A percentile compares a stretch with the other conserved stretches of the same genome.
Evolutionary conservation across 2,329 filamentous ascomycete genomes (phyloP).

Genomic region (Talaromyces sp.): DNA sequence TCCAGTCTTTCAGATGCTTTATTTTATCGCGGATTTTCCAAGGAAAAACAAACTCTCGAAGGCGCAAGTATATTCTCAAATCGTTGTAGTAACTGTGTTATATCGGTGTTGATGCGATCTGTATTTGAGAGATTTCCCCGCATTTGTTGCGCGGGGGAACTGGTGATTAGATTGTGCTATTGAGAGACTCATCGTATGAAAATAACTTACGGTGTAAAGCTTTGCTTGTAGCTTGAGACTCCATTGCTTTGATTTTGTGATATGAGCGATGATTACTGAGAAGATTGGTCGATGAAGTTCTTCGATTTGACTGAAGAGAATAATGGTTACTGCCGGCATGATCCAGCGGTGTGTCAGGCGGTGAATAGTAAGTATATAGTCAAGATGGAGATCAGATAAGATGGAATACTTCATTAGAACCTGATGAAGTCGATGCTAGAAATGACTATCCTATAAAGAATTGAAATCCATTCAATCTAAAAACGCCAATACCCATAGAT

Average conservation of each 20-base stretch:
- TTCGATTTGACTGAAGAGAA: background rate
- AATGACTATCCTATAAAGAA: background rate
- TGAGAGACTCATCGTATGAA: background rate
- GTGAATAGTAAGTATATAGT: background rate
- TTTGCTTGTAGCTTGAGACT: constrained; percentile 28
- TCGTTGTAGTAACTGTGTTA: constrained; percentile 46
- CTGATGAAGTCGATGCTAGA: background rate
- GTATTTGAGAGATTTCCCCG: constrained; percentile 7
- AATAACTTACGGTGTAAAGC: constrained; percentile 23
- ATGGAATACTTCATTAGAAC: background rate
- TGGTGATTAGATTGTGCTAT: background rate
- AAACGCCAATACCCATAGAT: background rate
- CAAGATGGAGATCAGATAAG: background rate
- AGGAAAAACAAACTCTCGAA: constrained; percentile 39
- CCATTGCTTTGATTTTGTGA: constrained; percentile 22
- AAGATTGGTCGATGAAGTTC: background rate
- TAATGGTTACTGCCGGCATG: constrained; percentile 6
- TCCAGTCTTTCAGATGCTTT: background rate
- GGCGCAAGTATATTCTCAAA: constrained; percentile 54
- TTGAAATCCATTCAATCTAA: background rate
- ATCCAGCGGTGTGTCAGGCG: background rate
- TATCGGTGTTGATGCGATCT: constrained; percentile 43
- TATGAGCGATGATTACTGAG: background rate
- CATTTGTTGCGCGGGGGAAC: background rate
- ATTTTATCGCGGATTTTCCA: background rate